Evolutionary conservation across 2,329 filamentous ascomycete species (phyloP), one percentile per base, ranked within the genome.

Genomic region (Neurospora sp.): DNA sequence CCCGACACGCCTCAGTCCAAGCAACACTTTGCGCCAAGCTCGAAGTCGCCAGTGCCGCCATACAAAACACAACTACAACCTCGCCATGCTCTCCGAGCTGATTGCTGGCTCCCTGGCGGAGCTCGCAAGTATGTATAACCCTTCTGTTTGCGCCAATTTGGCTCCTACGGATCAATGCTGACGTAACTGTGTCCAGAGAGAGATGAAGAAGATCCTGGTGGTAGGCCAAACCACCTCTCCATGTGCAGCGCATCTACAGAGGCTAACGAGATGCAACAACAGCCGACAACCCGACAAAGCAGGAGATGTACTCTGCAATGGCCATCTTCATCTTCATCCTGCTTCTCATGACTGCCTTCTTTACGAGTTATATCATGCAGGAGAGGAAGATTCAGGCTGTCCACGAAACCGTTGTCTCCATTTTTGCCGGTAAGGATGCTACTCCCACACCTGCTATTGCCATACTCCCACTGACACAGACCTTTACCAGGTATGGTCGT

Each of bases 321-420:
- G 94, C 95, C 38, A 89, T 99, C 74, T 97, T 97, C 82, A 99
- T 99, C 78, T 89, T 97, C 76, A 97, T 99, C 76, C 87, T 93
- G 83, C 89, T 99, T 76, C 89, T 99, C 77, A 97, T 98, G 75
- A 88, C 92, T 74, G 95, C 96, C 72, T 92, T 99, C 76, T 97
- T 98, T 81, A 97, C 93, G 65, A 97, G 94, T 85, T 99, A 99
- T 82, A 91, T 96, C 75, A 87, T 99, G 72, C 95, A 98, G 81
- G 92, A 96, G 82, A 94, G 92, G 82, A 97, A 96, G 83, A 94
- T 99, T 70, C 96, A 97, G 77, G 96, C 96, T 37, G 91, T 99
- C 69, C 96, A 99, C 81, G 96, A 99, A 83, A 99, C 96, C 1
- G 96, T 98, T 76, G 89, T 99, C 72, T 98, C 95, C 72, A 99